These are phyloP conservation scores for Dimargaris xerosporica DNA, from an alignment of 192 early-diverging fungal genomes.

Conservation along the genomic window DNA sequence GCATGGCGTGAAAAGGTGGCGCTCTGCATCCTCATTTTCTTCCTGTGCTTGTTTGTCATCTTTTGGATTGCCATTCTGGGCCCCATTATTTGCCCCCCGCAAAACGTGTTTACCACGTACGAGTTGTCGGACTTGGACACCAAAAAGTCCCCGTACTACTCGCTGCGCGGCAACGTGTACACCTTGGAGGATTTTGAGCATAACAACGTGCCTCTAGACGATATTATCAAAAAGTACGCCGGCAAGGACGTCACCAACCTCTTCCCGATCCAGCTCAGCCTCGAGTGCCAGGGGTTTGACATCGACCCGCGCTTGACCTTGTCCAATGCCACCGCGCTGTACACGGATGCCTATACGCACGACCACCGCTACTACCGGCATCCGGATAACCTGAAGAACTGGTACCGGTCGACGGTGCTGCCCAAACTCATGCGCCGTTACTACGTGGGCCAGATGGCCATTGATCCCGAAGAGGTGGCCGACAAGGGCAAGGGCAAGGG, in stretches of 20 bases:
- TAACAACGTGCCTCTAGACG: conserved; percentile 30
- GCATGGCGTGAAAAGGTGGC: conserved; percentile 98
- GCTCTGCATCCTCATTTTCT: conserved; percentile 68
- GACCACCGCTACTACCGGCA: conserved; percentile 51
- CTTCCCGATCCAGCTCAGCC: conserved; percentile 52
- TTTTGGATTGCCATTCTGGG: conserved; percentile 74
- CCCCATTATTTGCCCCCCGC: conserved; percentile 55
- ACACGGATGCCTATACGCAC: conserved; percentile 44
- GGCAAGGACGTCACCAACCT: conserved; percentile 44
- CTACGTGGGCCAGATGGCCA: conserved; percentile 50
- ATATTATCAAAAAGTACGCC: conserved; percentile 34
- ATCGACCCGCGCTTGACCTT: conserved; percentile 36
- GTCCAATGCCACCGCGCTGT: conserved; percentile 31
- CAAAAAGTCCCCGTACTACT: conserved; percentile 37
- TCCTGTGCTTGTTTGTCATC: conserved; percentile 61
- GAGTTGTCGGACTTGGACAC: conserved; percentile 43
- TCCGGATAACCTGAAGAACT: conserved; percentile 44
- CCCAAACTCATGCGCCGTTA: conserved; percentile 41
- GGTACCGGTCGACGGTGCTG: conserved; percentile 46
- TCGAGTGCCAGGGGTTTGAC: conserved; percentile 37
- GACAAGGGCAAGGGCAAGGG: conserved; percentile 31
- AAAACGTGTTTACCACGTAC: conserved; percentile 49
- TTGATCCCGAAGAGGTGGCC: conserved; percentile 35
- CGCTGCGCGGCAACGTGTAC: conserved; percentile 74
- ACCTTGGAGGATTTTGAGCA: conserved; percentile 48